Conservation (phyloP, 129 eudicot species). For the Helichrysum umbraculigerum region DNA sequence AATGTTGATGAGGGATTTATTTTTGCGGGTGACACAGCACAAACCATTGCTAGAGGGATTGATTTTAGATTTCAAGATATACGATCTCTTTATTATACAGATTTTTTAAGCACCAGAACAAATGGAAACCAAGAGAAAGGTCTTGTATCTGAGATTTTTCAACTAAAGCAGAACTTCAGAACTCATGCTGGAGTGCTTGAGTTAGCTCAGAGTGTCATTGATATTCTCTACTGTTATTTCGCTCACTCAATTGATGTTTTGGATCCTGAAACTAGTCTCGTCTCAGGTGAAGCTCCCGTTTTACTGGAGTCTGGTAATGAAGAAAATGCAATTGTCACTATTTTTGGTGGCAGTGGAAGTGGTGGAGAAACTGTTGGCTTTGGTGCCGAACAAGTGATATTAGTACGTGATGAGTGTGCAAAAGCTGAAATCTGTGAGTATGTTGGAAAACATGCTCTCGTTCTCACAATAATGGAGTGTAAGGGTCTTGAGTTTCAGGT, state of each 20-base stretch:
- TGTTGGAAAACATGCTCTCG: constrained; percentile 72
- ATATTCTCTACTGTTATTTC: constrained; percentile 61
- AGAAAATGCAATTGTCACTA: constrained; percentile 51
- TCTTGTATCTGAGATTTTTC: constrained; percentile 44
- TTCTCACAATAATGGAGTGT: constrained; percentile 77
- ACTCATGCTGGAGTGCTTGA: constrained; percentile 78
- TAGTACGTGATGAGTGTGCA: constrained; percentile 68
- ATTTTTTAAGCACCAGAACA: constrained; percentile 39
- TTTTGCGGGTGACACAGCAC: constrained; percentile 84
- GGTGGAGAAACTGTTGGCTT: constrained; percentile 62
- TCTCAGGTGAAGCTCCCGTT: constrained; percentile 71
- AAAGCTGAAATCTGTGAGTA: constrained; percentile 45
- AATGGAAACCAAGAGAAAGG: constrained; percentile 50
- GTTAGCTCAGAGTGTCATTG: constrained; percentile 71
- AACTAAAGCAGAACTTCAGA: constrained; percentile 60
- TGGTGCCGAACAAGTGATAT: constrained; percentile 87
- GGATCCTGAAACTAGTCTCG: constrained; percentile 69
- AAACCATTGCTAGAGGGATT: constrained; percentile 75
- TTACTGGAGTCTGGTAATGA: constrained; percentile 56
- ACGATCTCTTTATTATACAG: constrained; percentile 55
- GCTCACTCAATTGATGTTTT: constrained; percentile 56
- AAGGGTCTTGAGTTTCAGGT: constrained; percentile 94
- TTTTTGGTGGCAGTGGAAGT: constrained; percentile 52
- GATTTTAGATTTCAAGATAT: constrained; percentile 79
- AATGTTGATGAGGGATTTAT: constrained; percentile 74